These are phyloP conservation scores for Boletus sp. DNA, from an alignment of 768 basidiomycete species.

Conservation along the genomic window DNA sequence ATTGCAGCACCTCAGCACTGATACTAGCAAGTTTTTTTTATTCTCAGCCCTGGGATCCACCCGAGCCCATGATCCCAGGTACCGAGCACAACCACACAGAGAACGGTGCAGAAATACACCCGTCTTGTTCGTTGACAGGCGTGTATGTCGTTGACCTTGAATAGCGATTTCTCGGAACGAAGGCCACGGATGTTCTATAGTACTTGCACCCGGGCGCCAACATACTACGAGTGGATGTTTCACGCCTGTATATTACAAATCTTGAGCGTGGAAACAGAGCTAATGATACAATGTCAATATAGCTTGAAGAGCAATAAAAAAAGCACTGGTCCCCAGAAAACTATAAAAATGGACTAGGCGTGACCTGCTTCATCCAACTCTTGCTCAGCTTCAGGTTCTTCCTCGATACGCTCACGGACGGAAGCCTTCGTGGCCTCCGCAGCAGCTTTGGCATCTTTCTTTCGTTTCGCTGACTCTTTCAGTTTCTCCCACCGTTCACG, in stretches of 20 bases:
- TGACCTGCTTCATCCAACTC: constrained; percentile 37
- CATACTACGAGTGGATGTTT: not conserved
- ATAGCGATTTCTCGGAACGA: not conserved
- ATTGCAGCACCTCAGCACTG: not conserved
- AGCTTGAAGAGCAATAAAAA: constrained; percentile 4
- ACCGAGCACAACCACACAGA: not conserved
- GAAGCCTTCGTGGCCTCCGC: constrained; percentile 42
- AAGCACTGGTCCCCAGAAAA: not conserved
- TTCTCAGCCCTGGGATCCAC: not conserved
- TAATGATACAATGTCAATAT: constrained; percentile 13
- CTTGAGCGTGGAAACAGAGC: not conserved
- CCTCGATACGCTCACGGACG: constrained; percentile 66
- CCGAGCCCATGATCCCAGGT: not conserved
- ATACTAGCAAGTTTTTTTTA: not conserved
- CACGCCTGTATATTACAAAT: not conserved
- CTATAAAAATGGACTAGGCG: not conserved
- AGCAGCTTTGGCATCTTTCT: constrained; percentile 68
- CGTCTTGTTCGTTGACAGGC: not conserved
- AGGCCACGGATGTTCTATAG: not conserved
- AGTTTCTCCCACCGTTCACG: constrained; percentile 87
- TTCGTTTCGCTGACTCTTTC: constrained; percentile 83
- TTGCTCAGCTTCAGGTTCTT: constrained; percentile 65
- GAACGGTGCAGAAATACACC: not conserved
- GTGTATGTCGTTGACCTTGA: not conserved
- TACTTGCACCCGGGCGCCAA: not conserved